Evolutionary conservation across 768 basidiomycete species (phyloP), one percentile per base, ranked within the genome.

Genomic region (Xerocomellus amylosporus): DNA sequence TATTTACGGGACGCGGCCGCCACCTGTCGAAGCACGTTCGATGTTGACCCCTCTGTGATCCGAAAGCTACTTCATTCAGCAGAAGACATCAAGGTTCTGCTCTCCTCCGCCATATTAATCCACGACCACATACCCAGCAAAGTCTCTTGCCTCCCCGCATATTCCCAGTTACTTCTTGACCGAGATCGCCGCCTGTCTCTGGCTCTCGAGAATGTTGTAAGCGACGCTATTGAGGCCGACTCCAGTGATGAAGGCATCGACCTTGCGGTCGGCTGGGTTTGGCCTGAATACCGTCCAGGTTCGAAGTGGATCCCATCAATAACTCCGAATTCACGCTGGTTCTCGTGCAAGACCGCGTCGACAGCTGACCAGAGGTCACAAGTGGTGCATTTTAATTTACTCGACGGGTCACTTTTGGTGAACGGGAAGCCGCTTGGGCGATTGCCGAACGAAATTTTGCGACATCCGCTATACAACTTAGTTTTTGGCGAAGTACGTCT

Each of bases 1-100:
- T 67, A 64, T 15, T 56, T 76, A 24, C 66, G 72, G 33, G 73
- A 75, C 43, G 65, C 71, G 33, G 77, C 76, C 2, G 64, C 67
- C 2, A 68, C 69, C 15, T 80, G 79, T 59, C 68, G 78, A 19
- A 62, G 66, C 19, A 68, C 60, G 0, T 69, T 68, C n/a, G 59
- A 74, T 34, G 68, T 71, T 0, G 67, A 62, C 33, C 34, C 54
- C 5, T 28, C 36, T 0, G n/a, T 58, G 37, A 31, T 53, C 5
- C 45, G 10, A 1, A n/a, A 17, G 9, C 48, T 71, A 1, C 53
- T 75, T n/a, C 19, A 19, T 10, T 59, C 58, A 1, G 43, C 52
- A 13, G 51, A 51, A 20, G 74, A 75, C 24, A 26, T 73, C n/a
- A 48, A 57, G 0, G 19, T 58, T 26, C 49, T 67, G 12, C 46